Percentiles rank a stretch among this genome's conserved stretches.
Conservation (phyloP, 2,329 filamentous ascomycete species). For the Calonectria ilicicola region DNA sequence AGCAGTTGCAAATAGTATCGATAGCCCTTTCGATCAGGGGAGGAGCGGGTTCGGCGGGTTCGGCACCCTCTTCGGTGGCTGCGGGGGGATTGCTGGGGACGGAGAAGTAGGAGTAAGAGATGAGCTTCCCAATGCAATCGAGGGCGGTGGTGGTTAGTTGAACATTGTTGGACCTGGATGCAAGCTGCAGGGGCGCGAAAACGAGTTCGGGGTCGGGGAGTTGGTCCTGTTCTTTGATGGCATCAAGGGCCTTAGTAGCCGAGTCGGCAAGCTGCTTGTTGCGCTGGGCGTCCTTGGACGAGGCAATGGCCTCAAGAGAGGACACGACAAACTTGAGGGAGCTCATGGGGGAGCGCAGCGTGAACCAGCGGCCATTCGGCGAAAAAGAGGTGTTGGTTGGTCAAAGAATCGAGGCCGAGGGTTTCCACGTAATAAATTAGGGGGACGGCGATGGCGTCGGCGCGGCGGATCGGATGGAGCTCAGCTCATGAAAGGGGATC, state of each 20-base stretch:
- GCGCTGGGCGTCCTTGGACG: conserved; percentile 90
- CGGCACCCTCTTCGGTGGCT: conserved; percentile 54
- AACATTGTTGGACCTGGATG: conserved; percentile 87
- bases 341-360: conserved; percentile 76
- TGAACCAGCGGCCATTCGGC: conserved; percentile 59
- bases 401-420: conserved; percentile 18
- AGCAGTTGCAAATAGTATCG: conserved; percentile 99
- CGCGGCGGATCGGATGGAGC: conserved; percentile 24
- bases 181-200: conserved; percentile 90
- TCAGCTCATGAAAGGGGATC: conserved; percentile 23
- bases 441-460: conserved; percentile 21
- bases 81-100: conserved; percentile 64
- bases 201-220: conserved; percentile 91
- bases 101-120: conserved; percentile 98
- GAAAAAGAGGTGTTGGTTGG: conserved; percentile 17
- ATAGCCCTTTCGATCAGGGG: conserved; percentile 97
- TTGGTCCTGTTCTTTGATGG: conserved; percentile 87
- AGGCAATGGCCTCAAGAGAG: conserved; percentile 90
- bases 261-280: conserved; percentile 87
- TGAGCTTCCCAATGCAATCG: conserved; percentile 98
- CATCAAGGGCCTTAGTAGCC: conserved; percentile 82
- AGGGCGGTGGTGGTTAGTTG: conserved; percentile 89
- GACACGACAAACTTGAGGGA: conserved; percentile 97
- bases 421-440: conserved; percentile 27
- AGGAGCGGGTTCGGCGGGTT: conserved; percentile 54